phyloP scores from a whole-genome alignment of 805 yeast species.

The Blastobotrys chiropterorum region DNA sequence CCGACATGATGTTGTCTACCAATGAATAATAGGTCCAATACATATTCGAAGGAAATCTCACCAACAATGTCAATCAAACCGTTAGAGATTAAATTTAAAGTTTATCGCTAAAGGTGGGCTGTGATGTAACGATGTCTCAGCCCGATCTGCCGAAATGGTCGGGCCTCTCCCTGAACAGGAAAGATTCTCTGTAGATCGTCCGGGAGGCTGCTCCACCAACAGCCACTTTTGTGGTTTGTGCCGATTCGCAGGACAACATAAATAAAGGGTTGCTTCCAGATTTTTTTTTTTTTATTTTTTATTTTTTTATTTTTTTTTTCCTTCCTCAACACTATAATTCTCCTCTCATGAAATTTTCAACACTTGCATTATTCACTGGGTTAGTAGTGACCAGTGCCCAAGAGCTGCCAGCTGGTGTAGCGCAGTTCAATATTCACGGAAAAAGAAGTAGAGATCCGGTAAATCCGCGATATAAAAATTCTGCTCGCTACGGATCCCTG shows the following conservation, averaged over 20 bases:
- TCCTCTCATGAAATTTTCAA: not conserved
- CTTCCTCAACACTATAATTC: not conserved
- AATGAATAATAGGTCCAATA: not conserved
- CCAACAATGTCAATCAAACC: not conserved
- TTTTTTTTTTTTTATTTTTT: no score
- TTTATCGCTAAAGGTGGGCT: not conserved
- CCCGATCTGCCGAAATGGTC: not conserved
- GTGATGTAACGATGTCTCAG: not conserved
- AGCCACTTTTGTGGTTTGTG: not conserved
- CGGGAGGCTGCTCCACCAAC: not conserved
- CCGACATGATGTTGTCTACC: not conserved
- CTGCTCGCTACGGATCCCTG: conserved; percentile 1
- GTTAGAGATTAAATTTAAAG: not conserved
- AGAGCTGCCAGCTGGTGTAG: not conserved
- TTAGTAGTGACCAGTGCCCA: not conserved
- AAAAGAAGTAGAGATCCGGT: conserved; percentile 12
- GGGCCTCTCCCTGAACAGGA: not conserved
- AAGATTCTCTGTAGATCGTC: not conserved
- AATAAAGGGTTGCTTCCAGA: not conserved
- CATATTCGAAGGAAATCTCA: not conserved
- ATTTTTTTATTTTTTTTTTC: not conserved
- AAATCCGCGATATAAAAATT: conserved; percentile 11
- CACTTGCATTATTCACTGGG: not conserved
- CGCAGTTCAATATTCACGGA: conserved; percentile 12
- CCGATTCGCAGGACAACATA: not conserved